Evolutionary conservation across 306 rosid genomes (phyloP).

Genomic region (Acacia acuminata): DNA sequence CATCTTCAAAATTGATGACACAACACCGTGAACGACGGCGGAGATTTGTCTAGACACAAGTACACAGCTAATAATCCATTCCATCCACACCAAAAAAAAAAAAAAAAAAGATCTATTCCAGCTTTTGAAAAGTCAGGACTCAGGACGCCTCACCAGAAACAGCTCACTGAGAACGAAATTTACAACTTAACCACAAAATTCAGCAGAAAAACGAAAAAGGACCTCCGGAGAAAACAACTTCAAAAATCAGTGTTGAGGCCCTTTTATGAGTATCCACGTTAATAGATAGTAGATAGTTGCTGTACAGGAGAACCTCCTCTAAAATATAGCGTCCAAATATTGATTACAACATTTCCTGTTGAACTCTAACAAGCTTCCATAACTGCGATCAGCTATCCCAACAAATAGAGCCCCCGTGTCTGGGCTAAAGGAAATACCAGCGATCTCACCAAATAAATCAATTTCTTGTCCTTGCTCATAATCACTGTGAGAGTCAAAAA

Average conservation of each 20-base stretch:
- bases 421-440: conserved; percentile 88
- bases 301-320: conserved; percentile 15
- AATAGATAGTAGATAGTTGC: not conserved
- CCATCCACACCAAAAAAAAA: not conserved
- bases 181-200: not conserved
- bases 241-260: not conserved
- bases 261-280: not conserved
- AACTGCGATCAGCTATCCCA: conserved; percentile 81
- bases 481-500: conserved; percentile 58
- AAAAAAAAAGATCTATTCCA: not conserved
- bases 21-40: not conserved
- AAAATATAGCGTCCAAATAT: conserved; percentile 55
- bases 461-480: conserved; percentile 72
- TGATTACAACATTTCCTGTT: conserved; percentile 46
- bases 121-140: not conserved
- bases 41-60: no score
- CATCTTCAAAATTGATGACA: not conserved
- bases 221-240: not conserved
- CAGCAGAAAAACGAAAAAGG: no score
- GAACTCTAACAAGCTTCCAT: conserved; percentile 86
- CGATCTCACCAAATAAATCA: conserved; percentile 90
- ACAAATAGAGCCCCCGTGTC: conserved; percentile 80
- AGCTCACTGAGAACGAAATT: not conserved
- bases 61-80: no score
- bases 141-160: not conserved